Conservation (phyloP, 2,329 filamentous ascomycete species). For the Colletotrichum tanaceti region DNA sequence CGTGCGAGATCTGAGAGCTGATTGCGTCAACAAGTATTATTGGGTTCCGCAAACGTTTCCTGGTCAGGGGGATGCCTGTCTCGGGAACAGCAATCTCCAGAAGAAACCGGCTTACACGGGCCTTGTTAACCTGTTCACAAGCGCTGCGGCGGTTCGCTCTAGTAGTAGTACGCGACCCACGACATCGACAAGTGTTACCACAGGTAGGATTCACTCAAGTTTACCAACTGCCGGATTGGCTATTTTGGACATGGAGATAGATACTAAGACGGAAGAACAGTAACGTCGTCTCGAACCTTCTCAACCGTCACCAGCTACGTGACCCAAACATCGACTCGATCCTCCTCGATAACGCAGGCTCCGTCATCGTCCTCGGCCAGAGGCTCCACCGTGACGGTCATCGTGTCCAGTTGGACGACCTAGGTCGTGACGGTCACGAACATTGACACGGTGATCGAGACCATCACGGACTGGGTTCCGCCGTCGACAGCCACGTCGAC, state of each 20-base stretch:
- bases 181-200: slow-evolving; percentile 2
- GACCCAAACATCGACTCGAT: slow-evolving; percentile 1
- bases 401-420: slow-evolving; percentile 32
- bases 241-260: neutral
- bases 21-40: slow-evolving; percentile 2
- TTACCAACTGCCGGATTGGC: neutral
- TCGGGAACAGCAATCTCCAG: slow-evolving; percentile 55
- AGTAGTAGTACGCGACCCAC: neutral
- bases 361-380: neutral
- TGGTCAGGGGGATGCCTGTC: slow-evolving; percentile 54
- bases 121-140: slow-evolving; percentile 43
- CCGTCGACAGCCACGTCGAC: slow-evolving; percentile 17
- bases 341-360: neutral
- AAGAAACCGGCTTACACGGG: slow-evolving; percentile 57
- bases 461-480: slow-evolving; percentile 31
- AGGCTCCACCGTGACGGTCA: slow-evolving; percentile 18
- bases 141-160: slow-evolving; percentile 5
- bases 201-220: neutral
- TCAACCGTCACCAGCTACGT: neutral
- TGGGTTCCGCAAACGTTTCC: slow-evolving; percentile 56
- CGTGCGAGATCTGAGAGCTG: neutral
- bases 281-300: neutral
- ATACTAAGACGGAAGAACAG: neutral
- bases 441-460: slow-evolving; percentile 28
- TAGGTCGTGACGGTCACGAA: slow-evolving; percentile 24